Base-by-base conservation (phyloP, 139 green algal species). In the Chlorella sp. region DNA sequence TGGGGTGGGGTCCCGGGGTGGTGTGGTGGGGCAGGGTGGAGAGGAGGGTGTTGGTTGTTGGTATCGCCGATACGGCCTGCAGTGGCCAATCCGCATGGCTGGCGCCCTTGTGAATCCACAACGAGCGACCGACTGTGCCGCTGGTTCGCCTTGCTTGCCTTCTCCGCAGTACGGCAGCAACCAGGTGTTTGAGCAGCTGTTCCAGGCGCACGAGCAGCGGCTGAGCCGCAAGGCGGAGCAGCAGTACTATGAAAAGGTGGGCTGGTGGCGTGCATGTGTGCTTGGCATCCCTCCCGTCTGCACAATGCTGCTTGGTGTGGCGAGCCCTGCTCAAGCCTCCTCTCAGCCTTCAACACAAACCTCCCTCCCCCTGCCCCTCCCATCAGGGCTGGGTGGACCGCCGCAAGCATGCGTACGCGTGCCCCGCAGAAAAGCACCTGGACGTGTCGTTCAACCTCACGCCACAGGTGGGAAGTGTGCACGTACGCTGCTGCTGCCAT, bases 161-260 rank as follows among this genome's bases (percentile, higher is more conserved):
- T n/a, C 14, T 8, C 60, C 77, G 54, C 69, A 93, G 46, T 90
- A 88, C 82, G 91, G 91, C n/a, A 92, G 88, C 83, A 92, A 93
- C 44, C 91, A 93, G 74, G n/a, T 95, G 32, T 91, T 96, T 68
- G 89, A 91, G 60, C 93, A 97, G 92, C 85, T 97, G 19, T 97
- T 96, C 88, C 87, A 95, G 87, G 92, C 93, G 17, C 93, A 92
- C 68, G 92, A 96, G 88, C 88, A 94, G 88, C 84, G 88, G 58
- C 67, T 93, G 70, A 83, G 70, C 36, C 13, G 51, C 68, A 40
- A 70, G 48, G 56, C 28, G 81, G 81, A 85, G 68, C 28, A 14
- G 24, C 68, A 73, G 48, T 75, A 62, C 8, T 64, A 65, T 17
- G 64, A 73, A 22, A 43, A 75, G 69, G 69, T 75, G 69, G 16